A percentile compares a stretch with the other conserved stretches of the same genome.
Conservation (phyloP, 2,329 filamentous ascomycete genomes). For the Phoma sp. region DNA sequence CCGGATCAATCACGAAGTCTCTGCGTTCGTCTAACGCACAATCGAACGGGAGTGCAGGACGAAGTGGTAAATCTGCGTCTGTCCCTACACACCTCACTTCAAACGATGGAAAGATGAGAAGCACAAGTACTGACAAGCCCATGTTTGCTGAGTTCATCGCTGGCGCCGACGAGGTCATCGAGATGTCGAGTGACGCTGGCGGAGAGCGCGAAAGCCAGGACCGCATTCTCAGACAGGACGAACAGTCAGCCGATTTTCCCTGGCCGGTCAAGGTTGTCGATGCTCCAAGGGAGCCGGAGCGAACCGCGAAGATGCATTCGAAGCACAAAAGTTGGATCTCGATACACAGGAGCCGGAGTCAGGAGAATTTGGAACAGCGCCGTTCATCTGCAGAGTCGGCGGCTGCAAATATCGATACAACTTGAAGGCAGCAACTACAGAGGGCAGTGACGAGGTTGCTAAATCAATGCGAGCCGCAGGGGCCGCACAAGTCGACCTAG, state of each 20-base stretch:
- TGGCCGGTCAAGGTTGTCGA: constrained; percentile 8
- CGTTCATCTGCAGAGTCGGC: too few species aligned
- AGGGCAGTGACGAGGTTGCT: too few species aligned
- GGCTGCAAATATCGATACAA: too few species aligned
- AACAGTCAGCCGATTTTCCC: neutral
- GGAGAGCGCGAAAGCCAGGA: constrained; percentile 11
- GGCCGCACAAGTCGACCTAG: too few species aligned
- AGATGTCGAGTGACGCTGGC: constrained; percentile 8
- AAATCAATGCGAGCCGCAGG: too few species aligned
- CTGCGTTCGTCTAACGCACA: constrained; percentile 4
- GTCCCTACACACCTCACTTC: neutral
- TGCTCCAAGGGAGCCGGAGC: neutral
- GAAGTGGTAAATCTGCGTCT: neutral
- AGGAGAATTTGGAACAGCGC: too few species aligned
- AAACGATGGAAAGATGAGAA: neutral
- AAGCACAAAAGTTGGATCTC: constrained; percentile 5
- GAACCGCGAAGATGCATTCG: constrained; percentile 4
- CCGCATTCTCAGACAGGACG: constrained; percentile 1
- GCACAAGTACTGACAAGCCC: constrained; percentile 1
- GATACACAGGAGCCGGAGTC: neutral
- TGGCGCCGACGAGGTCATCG: constrained; percentile 7
- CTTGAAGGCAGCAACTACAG: too few species aligned
- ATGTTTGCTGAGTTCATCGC: constrained; percentile 7
- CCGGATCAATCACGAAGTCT: constrained; percentile 10
- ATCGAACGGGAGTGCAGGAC: constrained; percentile 1